These are phyloP conservation scores for Cladophialophora immunda DNA, from an alignment of 2,329 filamentous ascomycete genomes.

Conservation along the genomic window DNA sequence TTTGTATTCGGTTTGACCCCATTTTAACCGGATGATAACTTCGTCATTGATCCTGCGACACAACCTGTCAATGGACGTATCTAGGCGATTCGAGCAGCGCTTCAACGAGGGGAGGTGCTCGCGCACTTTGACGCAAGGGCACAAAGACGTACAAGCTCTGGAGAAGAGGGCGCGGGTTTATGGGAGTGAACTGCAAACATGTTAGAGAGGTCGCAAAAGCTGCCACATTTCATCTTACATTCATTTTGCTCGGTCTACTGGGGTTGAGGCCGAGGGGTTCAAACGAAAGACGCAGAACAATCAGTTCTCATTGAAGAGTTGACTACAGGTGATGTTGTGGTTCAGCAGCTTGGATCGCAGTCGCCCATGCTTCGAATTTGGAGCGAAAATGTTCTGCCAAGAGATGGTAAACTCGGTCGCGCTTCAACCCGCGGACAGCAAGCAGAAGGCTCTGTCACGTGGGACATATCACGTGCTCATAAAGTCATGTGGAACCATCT, in stretches of 20 bases:
- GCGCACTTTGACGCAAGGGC: background rate
- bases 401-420: background rate
- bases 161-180: slow-evolving; percentile 97
- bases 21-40: slow-evolving; percentile 92
- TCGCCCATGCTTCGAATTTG: background rate
- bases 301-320: background rate
- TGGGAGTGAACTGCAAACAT: slow-evolving; percentile 75
- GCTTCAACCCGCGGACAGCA: background rate
- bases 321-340: background rate
- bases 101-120: background rate
- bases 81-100: too few species aligned
- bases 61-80: slow-evolving; percentile 8
- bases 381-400: background rate
- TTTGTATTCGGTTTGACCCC: slow-evolving; percentile 98
- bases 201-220: slow-evolving; percentile 38
- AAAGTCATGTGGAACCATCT: background rate
- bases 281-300: slow-evolving; percentile 4
- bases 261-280: background rate
- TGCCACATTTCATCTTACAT: slow-evolving; percentile 43
- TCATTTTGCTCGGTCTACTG: slow-evolving; percentile 44
- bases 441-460: background rate
- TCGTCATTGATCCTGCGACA: slow-evolving; percentile 79
- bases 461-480: background rate
- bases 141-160: slow-evolving; percentile 78
- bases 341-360: background rate